Evolutionary conservation across 345 rosid species (phyloP), one percentile per base, ranked within the genome.

Genomic region (Salix brachista): DNA sequence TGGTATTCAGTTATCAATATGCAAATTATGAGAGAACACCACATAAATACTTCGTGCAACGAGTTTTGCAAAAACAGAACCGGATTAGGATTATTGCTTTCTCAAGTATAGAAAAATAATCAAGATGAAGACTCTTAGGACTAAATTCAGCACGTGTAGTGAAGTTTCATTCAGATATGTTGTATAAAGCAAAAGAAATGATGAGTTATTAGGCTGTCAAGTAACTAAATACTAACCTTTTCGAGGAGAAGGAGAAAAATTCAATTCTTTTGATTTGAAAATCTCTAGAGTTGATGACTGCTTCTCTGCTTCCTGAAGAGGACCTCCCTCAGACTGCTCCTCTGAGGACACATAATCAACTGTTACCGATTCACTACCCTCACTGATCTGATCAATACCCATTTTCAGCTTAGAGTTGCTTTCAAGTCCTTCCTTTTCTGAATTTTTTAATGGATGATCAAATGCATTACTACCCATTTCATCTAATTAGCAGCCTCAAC

Each of bases 391-490:
- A 60, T 62, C 76, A 46, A 30, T 23, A 36, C 66, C 54, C 75
- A 66, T 79, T 11, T 67, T n/a, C 25, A 60, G 78, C 70, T 79
- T 88, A 66, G 77, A 78, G 39, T 79, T 76, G 72, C 78, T 68
- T 19, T 74, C 58, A 66, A 79, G 70, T 62, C 62, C 77, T 73
- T 77, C 87, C 80, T 74, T 86, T 26, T 73, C 84, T 8, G 80
- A 46, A 52, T 76, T 72, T 76, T 82, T 84, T 18, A 85, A 77
- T 5, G 94, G 88, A 79, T 87, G 90, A 71, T 77, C 82, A 78
- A 80, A 41, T 36, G 85, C 90, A 76, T 84, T 85, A 50, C 84
- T 85, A 79, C 85, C 92, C 97, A 91, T 92, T 74, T 67, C 75
- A 54, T 79, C 80, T 68, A 77, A 71, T 50, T 16, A 58, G 37